Evolutionary conservation across 177 flowering plant genomes (phyloP).

Genomic region (Vitis hybrid): DNA sequence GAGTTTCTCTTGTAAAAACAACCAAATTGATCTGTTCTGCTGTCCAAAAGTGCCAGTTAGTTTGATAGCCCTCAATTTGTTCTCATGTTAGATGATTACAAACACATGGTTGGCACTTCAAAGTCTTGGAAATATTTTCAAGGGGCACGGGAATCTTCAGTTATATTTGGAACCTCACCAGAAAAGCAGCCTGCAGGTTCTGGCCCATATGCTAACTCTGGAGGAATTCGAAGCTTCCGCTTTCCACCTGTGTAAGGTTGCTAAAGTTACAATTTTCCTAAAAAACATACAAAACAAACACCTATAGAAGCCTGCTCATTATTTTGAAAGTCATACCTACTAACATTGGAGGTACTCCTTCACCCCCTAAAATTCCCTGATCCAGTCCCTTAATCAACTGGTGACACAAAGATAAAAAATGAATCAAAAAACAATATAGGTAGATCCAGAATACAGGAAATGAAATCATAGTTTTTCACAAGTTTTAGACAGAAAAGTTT

Average conservation of each 20-base stretch:
- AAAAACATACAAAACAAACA: slow-evolving; percentile 5
- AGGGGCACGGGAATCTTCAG: background rate
- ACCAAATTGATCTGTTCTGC: too few species aligned
- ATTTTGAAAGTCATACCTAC: slow-evolving; percentile 45
- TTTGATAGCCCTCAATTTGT: too few species aligned
- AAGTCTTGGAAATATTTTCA: too few species aligned
- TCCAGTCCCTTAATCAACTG: slow-evolving; percentile 85
- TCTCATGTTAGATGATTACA: too few species aligned
- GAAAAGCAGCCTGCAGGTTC: slow-evolving; percentile 98
- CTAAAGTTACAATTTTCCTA: background rate
- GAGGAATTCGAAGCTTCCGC: slow-evolving; percentile 85
- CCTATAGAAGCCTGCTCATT: background rate
- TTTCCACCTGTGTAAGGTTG: slow-evolving; percentile 59
- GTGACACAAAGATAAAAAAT: background rate
- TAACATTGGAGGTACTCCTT: slow-evolving; percentile 88
- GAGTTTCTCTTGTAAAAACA: too few species aligned
- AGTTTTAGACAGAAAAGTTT: too few species aligned
- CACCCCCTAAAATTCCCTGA: slow-evolving; percentile 90
- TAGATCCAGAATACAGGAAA: background rate
- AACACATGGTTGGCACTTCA: too few species aligned
- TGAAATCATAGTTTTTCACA: too few species aligned
- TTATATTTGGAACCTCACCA: slow-evolving; percentile 38
- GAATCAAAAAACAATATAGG: background rate
- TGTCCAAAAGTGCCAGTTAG: too few species aligned
- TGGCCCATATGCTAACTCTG: slow-evolving; percentile 86